Conservation (phyloP, 768 basidiomycete genomes). For the Serendipita sp. region DNA sequence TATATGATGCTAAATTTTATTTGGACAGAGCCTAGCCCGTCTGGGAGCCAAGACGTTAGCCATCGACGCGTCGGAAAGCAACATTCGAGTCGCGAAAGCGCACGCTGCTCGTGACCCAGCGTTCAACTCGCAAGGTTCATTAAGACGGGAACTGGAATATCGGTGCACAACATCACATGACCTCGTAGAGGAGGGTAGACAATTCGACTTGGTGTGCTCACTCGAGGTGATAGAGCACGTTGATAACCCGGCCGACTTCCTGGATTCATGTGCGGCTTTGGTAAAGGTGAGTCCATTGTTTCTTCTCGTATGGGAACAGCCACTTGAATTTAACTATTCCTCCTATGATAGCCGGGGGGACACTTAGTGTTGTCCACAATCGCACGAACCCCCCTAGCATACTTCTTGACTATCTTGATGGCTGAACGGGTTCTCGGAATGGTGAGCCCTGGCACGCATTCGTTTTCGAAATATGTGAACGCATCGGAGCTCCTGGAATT, state of each 20-base stretch:
- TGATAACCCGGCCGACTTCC: conserved; percentile 74
- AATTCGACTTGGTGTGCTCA: conserved; percentile 86
- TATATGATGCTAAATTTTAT: not conserved
- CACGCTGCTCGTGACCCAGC: conserved; percentile 69
- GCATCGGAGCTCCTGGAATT: conserved; percentile 73
- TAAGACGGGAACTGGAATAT: conserved; percentile 36
- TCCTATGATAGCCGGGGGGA: conserved; percentile 64
- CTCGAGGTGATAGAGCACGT: conserved; percentile 99
- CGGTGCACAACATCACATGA: conserved; percentile 59
- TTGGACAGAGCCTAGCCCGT: conserved; percentile 59
- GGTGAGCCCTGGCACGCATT: conserved; percentile 81
- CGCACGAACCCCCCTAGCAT: conserved; percentile 66
- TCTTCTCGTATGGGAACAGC: not conserved
- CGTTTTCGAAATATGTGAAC: conserved; percentile 77
- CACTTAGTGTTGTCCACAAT: conserved; percentile 93
- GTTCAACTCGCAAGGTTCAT: conserved; percentile 24
- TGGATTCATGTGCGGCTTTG: conserved; percentile 64
- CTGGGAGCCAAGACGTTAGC: conserved; percentile 77
- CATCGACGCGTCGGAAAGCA: conserved; percentile 82
- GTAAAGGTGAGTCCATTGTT: conserved; percentile 49
- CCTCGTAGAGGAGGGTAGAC: conserved; percentile 43
- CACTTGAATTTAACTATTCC: not conserved
- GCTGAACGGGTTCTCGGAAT: conserved; percentile 72
- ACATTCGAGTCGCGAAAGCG: conserved; percentile 67
- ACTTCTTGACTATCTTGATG: conserved; percentile 51